Evolutionary conservation across 768 basidiomycete genomes (phyloP).

Genomic region (Suillus subalutaceus): DNA sequence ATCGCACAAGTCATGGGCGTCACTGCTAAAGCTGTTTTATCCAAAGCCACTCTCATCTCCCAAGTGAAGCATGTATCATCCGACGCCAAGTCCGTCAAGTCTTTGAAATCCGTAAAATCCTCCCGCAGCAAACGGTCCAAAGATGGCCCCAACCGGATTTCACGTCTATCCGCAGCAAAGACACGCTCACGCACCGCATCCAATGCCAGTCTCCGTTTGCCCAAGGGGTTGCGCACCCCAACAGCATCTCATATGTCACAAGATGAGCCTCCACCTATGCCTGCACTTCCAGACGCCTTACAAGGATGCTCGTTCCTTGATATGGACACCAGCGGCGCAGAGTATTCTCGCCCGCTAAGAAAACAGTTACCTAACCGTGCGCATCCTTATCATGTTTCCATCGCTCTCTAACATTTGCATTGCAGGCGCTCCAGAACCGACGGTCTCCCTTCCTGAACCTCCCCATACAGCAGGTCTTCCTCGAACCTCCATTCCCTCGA

Average conservation of each 20-base stretch:
- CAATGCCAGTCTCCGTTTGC: constrained; percentile 67
- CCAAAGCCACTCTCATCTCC: constrained; percentile 37
- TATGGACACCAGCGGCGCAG: constrained; percentile 35
- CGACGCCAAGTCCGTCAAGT: constrained; percentile 29
- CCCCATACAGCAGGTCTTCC: constrained; percentile 24
- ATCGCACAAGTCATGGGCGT: constrained; percentile 39
- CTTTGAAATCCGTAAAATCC: constrained; percentile 22
- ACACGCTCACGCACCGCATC: constrained; percentile 65
- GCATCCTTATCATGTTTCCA: not conserved
- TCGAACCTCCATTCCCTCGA: constrained; percentile 42
- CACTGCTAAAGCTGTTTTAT: constrained; percentile 41
- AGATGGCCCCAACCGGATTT: constrained; percentile 35
- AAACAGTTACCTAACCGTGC: constrained; percentile 21
- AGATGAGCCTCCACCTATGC: constrained; percentile 34
- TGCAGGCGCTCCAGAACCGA: constrained; percentile 22
- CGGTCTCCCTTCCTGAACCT: constrained; percentile 17
- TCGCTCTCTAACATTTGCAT: not conserved
- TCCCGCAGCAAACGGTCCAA: constrained; percentile 29
- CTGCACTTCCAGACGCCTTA: constrained; percentile 23
- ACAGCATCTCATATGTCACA: constrained; percentile 38
- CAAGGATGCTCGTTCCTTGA: constrained; percentile 36
- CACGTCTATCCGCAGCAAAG: constrained; percentile 64
- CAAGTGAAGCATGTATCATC: constrained; percentile 16
- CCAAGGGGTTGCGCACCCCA: constrained; percentile 36
- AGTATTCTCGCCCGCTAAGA: constrained; percentile 31